phyloP scores from a whole-genome alignment of 129 eudicot genomes.

The Rutidosis leptorrhynchoides region DNA sequence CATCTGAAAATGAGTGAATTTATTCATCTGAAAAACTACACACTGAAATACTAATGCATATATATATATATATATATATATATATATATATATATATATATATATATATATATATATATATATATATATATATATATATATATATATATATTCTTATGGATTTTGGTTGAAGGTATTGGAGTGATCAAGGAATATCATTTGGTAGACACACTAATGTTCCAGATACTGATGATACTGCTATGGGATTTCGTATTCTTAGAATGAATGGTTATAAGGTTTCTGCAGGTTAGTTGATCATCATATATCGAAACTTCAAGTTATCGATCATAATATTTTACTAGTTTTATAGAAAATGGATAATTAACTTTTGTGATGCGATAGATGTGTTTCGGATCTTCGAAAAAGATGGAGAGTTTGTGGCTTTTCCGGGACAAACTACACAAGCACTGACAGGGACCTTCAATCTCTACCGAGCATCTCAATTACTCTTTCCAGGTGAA shows the following conservation, averaged over 20 bases:
- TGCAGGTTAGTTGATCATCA: neutral
- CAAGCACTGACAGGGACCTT: neutral
- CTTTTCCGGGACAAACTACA: neutral
- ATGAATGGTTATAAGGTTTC: neutral
- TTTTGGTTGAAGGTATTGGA: too few species aligned
- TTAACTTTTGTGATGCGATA: neutral
- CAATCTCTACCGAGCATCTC: neutral
- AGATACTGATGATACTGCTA: neutral
- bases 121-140: too few species aligned
- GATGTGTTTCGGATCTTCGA: neutral
- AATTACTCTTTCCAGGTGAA: neutral
- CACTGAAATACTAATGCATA: too few species aligned
- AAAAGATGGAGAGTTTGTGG: neutral
- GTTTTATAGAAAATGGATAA: neutral
- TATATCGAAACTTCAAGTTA: neutral
- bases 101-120: too few species aligned
- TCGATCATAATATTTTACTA: neutral
- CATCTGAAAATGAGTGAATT: too few species aligned
- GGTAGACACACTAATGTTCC: neutral
- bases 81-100: too few species aligned
- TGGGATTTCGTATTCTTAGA: neutral
- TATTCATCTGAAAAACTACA: too few species aligned
- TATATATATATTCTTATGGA: too few species aligned
- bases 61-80: too few species aligned
- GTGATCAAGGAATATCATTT: too few species aligned